Evolutionary conservation across 116 monocot species (phyloP).

Genomic region (Trichopus zeylanicus): DNA sequence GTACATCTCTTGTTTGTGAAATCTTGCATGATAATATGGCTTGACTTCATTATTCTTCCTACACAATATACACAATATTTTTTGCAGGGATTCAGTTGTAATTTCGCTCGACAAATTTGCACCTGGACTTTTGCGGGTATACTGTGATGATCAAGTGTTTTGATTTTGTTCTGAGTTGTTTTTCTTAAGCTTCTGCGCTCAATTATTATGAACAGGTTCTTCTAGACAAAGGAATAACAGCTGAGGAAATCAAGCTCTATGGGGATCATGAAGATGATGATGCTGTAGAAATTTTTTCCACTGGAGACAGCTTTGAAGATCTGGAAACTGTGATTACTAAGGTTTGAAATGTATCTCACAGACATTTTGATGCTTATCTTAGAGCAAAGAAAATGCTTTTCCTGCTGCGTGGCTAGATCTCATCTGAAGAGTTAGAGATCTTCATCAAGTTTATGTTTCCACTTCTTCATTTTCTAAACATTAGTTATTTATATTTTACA

Average conservation of each 20-base stretch:
- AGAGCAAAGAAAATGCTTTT: no score
- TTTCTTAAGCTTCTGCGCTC: background rate
- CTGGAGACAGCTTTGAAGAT: slow-evolving; percentile 57
- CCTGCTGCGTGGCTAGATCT: background rate
- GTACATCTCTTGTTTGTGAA: no score
- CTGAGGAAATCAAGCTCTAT: slow-evolving; percentile 89
- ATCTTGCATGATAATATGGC: background rate
- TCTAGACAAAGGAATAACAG: slow-evolving; percentile 65
- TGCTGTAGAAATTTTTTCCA: slow-evolving; percentile 18
- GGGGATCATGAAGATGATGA: slow-evolving; percentile 49
- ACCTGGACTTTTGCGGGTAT: slow-evolving; percentile 86
- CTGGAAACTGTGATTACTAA: slow-evolving; percentile 69
- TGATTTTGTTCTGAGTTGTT: background rate
- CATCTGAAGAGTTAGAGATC: background rate
- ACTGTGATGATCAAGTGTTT: background rate
- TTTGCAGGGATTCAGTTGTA: slow-evolving; percentile 77
- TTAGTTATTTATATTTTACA: background rate
- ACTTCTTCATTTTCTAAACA: background rate
- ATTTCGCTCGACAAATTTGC: slow-evolving; percentile 93
- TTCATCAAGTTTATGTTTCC: background rate
- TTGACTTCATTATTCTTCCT: background rate
- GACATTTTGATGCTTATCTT: background rate
- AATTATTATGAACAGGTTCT: slow-evolving; percentile 42
- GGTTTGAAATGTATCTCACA: slow-evolving; percentile 22
- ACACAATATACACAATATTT: slow-evolving; percentile 2